A percentile compares a stretch with the other conserved stretches of the same genome.
Evolutionary conservation across 768 basidiomycete genomes (phyloP).

Genomic region (Termitomyces sp.): DNA sequence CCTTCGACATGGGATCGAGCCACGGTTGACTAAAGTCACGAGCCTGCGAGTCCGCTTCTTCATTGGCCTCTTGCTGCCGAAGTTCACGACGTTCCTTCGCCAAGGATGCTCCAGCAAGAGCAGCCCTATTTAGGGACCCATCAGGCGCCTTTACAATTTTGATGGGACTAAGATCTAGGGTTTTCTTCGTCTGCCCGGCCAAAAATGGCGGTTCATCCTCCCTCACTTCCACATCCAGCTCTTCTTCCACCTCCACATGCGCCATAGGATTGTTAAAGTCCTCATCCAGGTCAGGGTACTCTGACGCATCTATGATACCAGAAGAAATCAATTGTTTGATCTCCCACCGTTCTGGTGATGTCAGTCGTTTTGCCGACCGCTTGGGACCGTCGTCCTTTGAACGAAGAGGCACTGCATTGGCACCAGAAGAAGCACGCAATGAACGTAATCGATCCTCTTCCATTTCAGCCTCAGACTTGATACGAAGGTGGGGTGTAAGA

Average conservation of each 20-base stretch:
- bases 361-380: constrained; percentile 83
- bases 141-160: constrained; percentile 99
- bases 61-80: constrained; percentile 91
- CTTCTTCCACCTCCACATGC: constrained; percentile 89
- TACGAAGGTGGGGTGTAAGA: constrained; percentile 89
- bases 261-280: constrained; percentile 73
- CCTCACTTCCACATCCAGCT: constrained; percentile 93
- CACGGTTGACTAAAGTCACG: constrained; percentile 95
- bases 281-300: constrained; percentile 91
- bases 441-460: constrained; percentile 70
- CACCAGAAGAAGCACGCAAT: constrained; percentile 66
- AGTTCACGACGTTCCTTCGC: constrained; percentile 95
- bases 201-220: constrained; percentile 97
- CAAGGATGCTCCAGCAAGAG: constrained; percentile 86
- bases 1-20: constrained; percentile 96
- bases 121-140: constrained; percentile 93
- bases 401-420: constrained; percentile 81
- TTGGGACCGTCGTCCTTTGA: constrained; percentile 49
- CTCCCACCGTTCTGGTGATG: constrained; percentile 98
- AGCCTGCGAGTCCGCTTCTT: constrained; percentile 89
- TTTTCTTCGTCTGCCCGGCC: constrained; percentile 92
- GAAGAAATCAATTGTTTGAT: constrained; percentile 98
- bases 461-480: constrained; percentile 91
- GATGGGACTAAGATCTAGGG: constrained; percentile 92
- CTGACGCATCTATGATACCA: constrained; percentile 85